Base-by-base conservation (phyloP, 1,284 basidiomycete species). In the Calocybe gambosa region DNA sequence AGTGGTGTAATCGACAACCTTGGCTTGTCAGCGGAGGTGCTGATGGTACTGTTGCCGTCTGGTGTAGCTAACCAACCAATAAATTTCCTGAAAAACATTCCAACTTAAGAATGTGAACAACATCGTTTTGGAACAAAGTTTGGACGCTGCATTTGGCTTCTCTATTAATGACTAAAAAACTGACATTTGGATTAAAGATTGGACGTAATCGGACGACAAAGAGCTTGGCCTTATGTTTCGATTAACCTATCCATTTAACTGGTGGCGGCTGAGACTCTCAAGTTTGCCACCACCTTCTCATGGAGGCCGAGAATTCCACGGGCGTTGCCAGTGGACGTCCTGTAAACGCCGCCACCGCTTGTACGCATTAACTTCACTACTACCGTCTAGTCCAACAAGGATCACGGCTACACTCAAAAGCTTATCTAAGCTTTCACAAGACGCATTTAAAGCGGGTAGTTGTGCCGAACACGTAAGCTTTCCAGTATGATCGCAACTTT, bases 1-100 rank as follows among this genome's bases (percentile, higher is more conserved):
- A 77, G 61, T 99, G 96, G 95, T 87, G 88, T 53, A 82, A 77
- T 46, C 81, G 80, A 54, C 85, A 94, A 57, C 93, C 96, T 43
- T 99, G 95, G 95, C 76, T 97, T 43, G 77, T 94, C 49, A 93
- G 87, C 61, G 86, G 87, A 18, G 96, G 93, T 25, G 93, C 96
- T 25, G 96, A 99, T 67, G 94, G 96, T 34, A 80, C 80, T 55
- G 86, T 89, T 42, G 71, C 83, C 49, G 76, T 98, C 38, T 99
- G 95, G 95, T 87, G 80, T 71, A 85, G 79, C 67, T 88, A 62
- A 64, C 43, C 42, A 37, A 31, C 51, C 31, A 50, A 45, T 50
- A 43, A 3, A 25, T 39, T 47, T 19, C 13, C 4, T 3, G 6
- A 12, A 31, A 31, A 31, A 31, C 29, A 31, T 5, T 13, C 29